A percentile compares a stretch with the other conserved stretches of the same genome.
These are phyloP conservation scores for Fomitiporia mediterranea DNA, from an alignment of 1,284 basidiomycete genomes.

Conservation along the genomic window DNA sequence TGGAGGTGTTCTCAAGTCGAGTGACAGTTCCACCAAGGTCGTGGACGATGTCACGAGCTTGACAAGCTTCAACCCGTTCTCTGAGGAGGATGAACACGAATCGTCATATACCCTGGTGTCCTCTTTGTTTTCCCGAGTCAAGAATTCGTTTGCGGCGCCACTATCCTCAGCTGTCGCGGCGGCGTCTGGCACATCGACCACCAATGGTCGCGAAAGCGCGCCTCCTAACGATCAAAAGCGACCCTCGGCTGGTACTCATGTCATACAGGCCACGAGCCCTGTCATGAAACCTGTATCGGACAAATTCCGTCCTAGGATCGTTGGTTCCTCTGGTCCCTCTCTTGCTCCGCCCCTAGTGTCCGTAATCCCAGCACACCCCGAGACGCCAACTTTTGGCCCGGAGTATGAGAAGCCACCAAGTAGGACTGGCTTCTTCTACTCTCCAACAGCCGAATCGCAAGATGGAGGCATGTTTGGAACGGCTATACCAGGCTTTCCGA, in stretches of 20 bases:
- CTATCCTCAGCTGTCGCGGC: constrained; percentile 45
- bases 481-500: constrained; percentile 79
- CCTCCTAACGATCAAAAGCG: constrained; percentile 47
- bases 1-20: constrained; percentile 49
- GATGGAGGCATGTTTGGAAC: constrained; percentile 62
- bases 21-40: constrained; percentile 49
- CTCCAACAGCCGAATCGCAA: constrained; percentile 47
- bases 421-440: constrained; percentile 42
- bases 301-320: constrained; percentile 49
- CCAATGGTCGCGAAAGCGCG: constrained; percentile 24
- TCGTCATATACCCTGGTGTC: constrained; percentile 76
- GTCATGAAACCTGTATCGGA: constrained; percentile 46
- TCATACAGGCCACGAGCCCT: constrained; percentile 40
- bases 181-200: constrained; percentile 32
- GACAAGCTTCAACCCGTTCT: constrained; percentile 81
- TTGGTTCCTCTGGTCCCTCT: constrained; percentile 41
- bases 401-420: constrained; percentile 60
- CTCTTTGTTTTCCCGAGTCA: constrained; percentile 71
- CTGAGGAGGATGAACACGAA: constrained; percentile 81
- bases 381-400: constrained; percentile 58
- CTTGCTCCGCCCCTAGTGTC: constrained; percentile 72
- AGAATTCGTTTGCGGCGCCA: constrained; percentile 66
- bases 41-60: constrained; percentile 65
- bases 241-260: constrained; percentile 38
- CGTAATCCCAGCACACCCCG: constrained; percentile 73